phyloP scores from a whole-genome alignment of 495 filamentous ascomycete genomes.

The Penicillium egyptiacum region DNA sequence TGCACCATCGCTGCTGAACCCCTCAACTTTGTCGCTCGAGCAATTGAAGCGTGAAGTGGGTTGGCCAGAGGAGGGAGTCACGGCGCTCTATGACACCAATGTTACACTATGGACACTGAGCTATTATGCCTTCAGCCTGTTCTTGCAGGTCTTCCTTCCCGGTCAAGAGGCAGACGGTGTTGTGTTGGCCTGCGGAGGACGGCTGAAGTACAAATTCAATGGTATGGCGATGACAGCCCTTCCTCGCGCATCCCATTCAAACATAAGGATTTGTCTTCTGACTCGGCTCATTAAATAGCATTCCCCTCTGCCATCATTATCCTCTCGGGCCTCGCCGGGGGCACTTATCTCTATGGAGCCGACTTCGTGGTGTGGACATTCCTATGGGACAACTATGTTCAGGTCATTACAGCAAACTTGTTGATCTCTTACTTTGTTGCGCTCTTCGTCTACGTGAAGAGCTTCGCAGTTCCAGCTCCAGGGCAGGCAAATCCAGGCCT shows the following conservation, averaged over 20 bases:
- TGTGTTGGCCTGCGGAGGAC: slow-evolving; percentile 66
- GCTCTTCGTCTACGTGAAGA: slow-evolving; percentile 72
- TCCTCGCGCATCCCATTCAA: background rate
- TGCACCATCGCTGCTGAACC: slow-evolving; percentile 76
- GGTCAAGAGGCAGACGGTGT: slow-evolving; percentile 71
- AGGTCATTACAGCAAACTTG: slow-evolving; percentile 80
- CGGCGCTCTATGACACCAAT: slow-evolving; percentile 59
- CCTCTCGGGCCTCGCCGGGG: slow-evolving; percentile 63
- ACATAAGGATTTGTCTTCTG: background rate
- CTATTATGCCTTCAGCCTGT: slow-evolving; percentile 76
- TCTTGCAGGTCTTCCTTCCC: slow-evolving; percentile 76
- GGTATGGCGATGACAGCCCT: slow-evolving; percentile 48
- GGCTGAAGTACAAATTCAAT: slow-evolving; percentile 88
- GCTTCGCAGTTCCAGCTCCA: slow-evolving; percentile 71
- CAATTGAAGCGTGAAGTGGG: slow-evolving; percentile 73
- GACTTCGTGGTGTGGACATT: slow-evolving; percentile 89
- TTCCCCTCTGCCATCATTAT: slow-evolving; percentile 72
- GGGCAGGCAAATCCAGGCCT: slow-evolving; percentile 59
- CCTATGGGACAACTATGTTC: slow-evolving; percentile 85
- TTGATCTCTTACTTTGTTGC: slow-evolving; percentile 68
- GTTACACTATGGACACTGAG: slow-evolving; percentile 65
- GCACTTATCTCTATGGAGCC: slow-evolving; percentile 73
- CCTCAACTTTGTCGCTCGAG: slow-evolving; percentile 67
- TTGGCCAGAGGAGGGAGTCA: slow-evolving; percentile 69
- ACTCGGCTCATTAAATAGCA: slow-evolving; percentile 48